A percentile compares a stretch with the other conserved stretches of the same genome.
Evolutionary conservation across 2,329 filamentous ascomycete genomes (phyloP).

Genomic region (Penicillium janthinellum): DNA sequence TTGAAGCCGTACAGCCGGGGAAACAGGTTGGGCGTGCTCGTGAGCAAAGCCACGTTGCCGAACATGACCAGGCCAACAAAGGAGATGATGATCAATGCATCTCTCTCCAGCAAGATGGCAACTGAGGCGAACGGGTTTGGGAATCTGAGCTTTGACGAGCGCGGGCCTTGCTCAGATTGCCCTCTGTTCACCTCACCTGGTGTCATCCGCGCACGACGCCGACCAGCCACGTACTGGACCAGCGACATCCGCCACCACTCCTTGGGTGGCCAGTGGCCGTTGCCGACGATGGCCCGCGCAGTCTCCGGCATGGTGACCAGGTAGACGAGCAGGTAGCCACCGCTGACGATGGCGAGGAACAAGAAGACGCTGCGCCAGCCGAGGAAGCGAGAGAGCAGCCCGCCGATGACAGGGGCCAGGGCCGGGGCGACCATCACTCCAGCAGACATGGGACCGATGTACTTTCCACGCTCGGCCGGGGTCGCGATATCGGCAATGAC

Average conservation of each 20-base stretch:
- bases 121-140: conserved; percentile 50
- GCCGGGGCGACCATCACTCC: conserved; percentile 29
- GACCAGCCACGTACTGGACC: conserved; percentile 17
- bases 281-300: conserved; percentile 33
- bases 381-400: conserved; percentile 26
- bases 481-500: conserved; percentile 37
- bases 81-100: conserved; percentile 38
- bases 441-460: conserved; percentile 31
- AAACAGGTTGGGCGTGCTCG: conserved; percentile 43
- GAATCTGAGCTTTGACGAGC: conserved; percentile 40
- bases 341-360: conserved; percentile 33
- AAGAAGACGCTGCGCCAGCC: conserved; percentile 37
- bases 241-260: conserved; percentile 28
- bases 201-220: neutral
- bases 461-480: conserved; percentile 34
- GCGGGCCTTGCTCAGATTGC: conserved; percentile 10
- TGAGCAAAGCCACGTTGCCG: conserved; percentile 44
- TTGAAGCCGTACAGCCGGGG: conserved; percentile 39
- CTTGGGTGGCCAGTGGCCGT: conserved; percentile 31
- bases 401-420: conserved; percentile 36
- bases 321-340: conserved; percentile 19
- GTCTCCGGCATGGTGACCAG: conserved; percentile 37
- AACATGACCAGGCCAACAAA: conserved; percentile 38
- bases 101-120: conserved; percentile 43
- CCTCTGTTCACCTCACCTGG: conserved; percentile 6